Percentiles rank a stretch among this genome's conserved stretches.
phyloP scores from a whole-genome alignment of 2,329 filamentous ascomycete genomes.

The Nothophaeocryptopus gaeumannii region DNA sequence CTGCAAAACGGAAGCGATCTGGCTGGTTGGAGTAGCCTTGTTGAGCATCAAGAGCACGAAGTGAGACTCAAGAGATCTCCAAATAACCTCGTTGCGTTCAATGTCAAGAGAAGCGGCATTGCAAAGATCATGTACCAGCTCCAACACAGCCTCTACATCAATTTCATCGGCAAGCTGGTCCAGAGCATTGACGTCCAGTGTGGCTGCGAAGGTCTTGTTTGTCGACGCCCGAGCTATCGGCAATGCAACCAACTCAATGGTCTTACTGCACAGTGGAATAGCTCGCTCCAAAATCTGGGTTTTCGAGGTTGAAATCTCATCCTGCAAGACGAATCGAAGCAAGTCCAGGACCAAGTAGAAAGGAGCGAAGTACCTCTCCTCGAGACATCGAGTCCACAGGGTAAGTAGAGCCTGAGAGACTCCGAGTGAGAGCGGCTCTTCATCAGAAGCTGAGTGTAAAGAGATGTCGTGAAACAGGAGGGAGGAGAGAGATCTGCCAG shows the following conservation, averaged over 20 bases:
- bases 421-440: slow-evolving; percentile 58
- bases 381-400: slow-evolving; percentile 66
- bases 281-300: slow-evolving; percentile 59
- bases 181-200: slow-evolving; percentile 31
- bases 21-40: slow-evolving; percentile 61
- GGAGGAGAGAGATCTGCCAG: slow-evolving; percentile 61
- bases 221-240: slow-evolving; percentile 42
- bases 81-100: slow-evolving; percentile 54
- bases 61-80: slow-evolving; percentile 64
- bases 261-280: slow-evolving; percentile 44
- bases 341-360: slow-evolving; percentile 65
- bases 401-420: slow-evolving; percentile 63
- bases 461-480: slow-evolving; percentile 67
- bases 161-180: slow-evolving; percentile 57
- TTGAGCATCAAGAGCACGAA: slow-evolving; percentile 67
- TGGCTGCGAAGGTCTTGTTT: slow-evolving; percentile 28
- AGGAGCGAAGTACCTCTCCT: slow-evolving; percentile 62
- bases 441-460: slow-evolving; percentile 46
- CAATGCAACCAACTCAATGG: slow-evolving; percentile 55
- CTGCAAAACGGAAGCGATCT: slow-evolving; percentile 63
- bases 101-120: slow-evolving; percentile 51
- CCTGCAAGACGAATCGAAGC: slow-evolving; percentile 61
- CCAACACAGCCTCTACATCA: slow-evolving; percentile 62
- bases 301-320: slow-evolving; percentile 59
- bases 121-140: slow-evolving; percentile 61